Conservation (phyloP, 768 basidiomycete species). For the Pleurotus salmoneostramineus region DNA sequence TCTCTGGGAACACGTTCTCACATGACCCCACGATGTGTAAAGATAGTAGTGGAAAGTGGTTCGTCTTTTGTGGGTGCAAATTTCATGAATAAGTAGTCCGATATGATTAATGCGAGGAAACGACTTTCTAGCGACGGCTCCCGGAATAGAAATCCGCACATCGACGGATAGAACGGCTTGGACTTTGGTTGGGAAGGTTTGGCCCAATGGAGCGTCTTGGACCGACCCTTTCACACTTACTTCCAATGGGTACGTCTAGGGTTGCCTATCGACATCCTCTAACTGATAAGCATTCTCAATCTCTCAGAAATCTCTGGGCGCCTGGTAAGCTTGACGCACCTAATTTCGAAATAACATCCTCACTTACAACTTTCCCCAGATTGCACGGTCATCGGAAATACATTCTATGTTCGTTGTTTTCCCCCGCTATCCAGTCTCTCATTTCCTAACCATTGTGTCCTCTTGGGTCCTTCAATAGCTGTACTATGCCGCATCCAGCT, state of each 20-base stretch:
- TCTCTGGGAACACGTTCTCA: conserved; percentile 37
- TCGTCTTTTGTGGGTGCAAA: conserved; percentile 37
- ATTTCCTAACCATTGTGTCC: not conserved
- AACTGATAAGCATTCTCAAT: not conserved
- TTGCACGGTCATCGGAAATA: conserved; percentile 14
- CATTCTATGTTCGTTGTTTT: conserved; percentile 12
- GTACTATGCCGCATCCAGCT: conserved; percentile 52
- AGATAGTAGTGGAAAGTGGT: conserved; percentile 41
- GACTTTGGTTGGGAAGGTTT: conserved; percentile 42
- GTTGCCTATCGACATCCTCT: not conserved
- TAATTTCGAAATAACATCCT: not conserved
- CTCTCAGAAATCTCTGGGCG: conserved; percentile 31
- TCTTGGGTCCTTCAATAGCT: conserved; percentile 25
- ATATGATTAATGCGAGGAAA: not conserved
- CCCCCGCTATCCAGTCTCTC: not conserved
- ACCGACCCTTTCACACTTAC: conserved; percentile 46
- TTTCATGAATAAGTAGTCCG: not conserved
- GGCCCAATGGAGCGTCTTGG: conserved; percentile 47
- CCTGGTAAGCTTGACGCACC: conserved; percentile 16
- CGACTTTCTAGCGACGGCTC: conserved; percentile 30
- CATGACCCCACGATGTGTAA: conserved; percentile 51
- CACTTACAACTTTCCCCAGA: not conserved
- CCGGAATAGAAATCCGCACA: conserved; percentile 46
- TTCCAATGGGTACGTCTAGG: conserved; percentile 31
- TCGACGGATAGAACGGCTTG: conserved; percentile 44